Conservation (phyloP, 305 asterid species). For the Andrographis paniculata region DNA sequence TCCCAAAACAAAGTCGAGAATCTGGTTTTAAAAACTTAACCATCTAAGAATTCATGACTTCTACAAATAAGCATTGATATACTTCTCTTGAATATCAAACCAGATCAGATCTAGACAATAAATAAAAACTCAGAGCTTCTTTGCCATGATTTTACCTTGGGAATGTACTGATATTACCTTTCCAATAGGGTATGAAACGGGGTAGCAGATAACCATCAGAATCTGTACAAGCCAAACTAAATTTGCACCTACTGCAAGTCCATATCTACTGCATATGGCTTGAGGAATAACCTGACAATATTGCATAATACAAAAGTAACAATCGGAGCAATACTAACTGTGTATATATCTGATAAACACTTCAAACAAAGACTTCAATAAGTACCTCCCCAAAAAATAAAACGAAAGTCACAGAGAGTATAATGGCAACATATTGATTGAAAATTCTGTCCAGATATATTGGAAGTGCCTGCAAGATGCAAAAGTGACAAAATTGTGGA, state of each 20-base stretch:
- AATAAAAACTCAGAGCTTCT: too few species aligned
- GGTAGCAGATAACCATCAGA: conserved; percentile 59
- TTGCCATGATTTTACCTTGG: too few species aligned
- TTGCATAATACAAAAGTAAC: too few species aligned
- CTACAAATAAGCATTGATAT: too few species aligned
- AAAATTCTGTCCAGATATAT: conserved; percentile 79
- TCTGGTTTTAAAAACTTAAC: conserved; percentile 38
- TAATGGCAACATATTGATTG: conserved; percentile 88
- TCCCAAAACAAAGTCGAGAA: conserved; percentile 82
- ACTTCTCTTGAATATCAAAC: too few species aligned
- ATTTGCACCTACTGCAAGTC: conserved; percentile 75
- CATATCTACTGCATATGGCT: conserved; percentile 75
- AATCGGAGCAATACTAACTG: neutral
- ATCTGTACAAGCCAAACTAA: conserved; percentile 64
- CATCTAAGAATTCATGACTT: too few species aligned
- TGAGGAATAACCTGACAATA: conserved; percentile 68
- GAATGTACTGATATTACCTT: conserved; percentile 41
- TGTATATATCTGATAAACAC: too few species aligned
- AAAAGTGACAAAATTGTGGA: too few species aligned
- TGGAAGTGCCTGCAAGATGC: conserved; percentile 82
- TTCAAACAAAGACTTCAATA: neutral
- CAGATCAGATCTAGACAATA: too few species aligned
- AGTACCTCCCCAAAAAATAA: conserved; percentile 64
- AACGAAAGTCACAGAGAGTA: conserved; percentile 96
- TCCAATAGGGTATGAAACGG: conserved; percentile 70